Conservation (phyloP, 108 stramenopile species). For the Discostella stelligeroides region DNA sequence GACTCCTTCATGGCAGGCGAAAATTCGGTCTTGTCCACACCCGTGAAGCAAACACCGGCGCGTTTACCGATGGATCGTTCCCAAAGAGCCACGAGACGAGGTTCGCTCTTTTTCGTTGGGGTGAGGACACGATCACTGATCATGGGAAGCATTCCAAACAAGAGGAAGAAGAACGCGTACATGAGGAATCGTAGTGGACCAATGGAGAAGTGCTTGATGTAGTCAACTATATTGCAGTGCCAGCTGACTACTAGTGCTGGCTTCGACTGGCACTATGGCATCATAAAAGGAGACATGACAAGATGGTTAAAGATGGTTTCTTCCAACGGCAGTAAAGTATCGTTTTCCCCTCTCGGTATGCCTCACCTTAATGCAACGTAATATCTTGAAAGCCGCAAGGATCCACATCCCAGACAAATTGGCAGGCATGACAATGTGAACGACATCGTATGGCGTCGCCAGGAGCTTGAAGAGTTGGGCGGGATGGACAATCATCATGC, state of each 20-base stretch:
- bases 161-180: slow-evolving; percentile 35
- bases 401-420: slow-evolving; percentile 58
- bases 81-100: slow-evolving; percentile 35
- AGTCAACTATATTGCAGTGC: slow-evolving; percentile 60
- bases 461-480: slow-evolving; percentile 30
- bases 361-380: slow-evolving; percentile 26
- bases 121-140: slow-evolving; percentile 54
- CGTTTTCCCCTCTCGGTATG: too few species aligned
- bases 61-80: slow-evolving; percentile 23
- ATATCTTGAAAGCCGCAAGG: slow-evolving; percentile 44
- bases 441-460: slow-evolving; percentile 43
- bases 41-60: slow-evolving; percentile 51
- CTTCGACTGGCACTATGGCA: slow-evolving; percentile 28
- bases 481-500: slow-evolving; percentile 57
- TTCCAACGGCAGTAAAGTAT: too few species aligned
- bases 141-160: slow-evolving; percentile 48
- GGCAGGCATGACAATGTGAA: slow-evolving; percentile 56
- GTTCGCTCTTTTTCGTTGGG: slow-evolving; percentile 52
- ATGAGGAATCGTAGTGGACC: slow-evolving; percentile 30
- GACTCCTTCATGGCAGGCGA: slow-evolving; percentile 32
- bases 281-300: not conserved
- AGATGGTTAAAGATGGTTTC: not conserved
- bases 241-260: slow-evolving; percentile 57
- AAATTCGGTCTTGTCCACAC: slow-evolving; percentile 47
- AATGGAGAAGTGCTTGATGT: slow-evolving; percentile 44